Conservation (phyloP, 768 basidiomycete genomes). For the Xanthoconium purpureum region DNA sequence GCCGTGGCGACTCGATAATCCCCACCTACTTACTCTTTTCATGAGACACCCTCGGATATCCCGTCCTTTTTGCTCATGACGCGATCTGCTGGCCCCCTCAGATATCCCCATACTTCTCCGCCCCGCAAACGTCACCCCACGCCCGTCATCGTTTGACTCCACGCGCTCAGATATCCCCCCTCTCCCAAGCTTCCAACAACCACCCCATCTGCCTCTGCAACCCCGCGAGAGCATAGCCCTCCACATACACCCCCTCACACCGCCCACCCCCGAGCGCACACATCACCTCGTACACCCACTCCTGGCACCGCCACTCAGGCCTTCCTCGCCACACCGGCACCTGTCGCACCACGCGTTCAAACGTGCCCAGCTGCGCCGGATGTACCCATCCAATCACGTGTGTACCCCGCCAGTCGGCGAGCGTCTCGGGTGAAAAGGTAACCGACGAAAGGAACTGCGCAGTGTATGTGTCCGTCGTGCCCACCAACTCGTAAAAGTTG, state of each 20-base stretch:
- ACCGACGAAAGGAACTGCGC: slow-evolving; percentile 9
- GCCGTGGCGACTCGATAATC: not conserved
- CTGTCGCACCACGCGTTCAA: slow-evolving; percentile 15
- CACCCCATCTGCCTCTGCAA: slow-evolving; percentile 25
- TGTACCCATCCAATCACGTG: slow-evolving; percentile 23
- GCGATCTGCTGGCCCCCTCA: not conserved
- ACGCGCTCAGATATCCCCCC: slow-evolving; percentile 21
- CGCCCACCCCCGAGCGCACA: not conserved
- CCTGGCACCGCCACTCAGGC: slow-evolving; percentile 25
- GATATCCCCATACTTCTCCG: not conserved
- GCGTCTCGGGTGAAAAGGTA: slow-evolving; percentile 4
- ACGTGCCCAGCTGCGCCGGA: slow-evolving; percentile 5
- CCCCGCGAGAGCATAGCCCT: slow-evolving; percentile 9
- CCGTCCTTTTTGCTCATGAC: not conserved
- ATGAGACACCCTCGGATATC: no score
- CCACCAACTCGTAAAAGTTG: slow-evolving; percentile 28
- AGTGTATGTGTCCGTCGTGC: slow-evolving; percentile 25
- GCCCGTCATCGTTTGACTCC: no score
- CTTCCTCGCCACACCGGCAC: slow-evolving; percentile 20
- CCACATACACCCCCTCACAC: slow-evolving; percentile 13
- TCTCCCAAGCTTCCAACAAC: slow-evolving; percentile 32
- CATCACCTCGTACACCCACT: slow-evolving; percentile 27
- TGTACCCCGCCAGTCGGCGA: slow-evolving; percentile 26
- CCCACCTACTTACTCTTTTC: not conserved
- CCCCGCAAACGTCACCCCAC: no score